A percentile compares a stretch with the other conserved stretches of the same genome.
Conservation (phyloP, 305 asterid genomes). For the Fraxinus paxiana region DNA sequence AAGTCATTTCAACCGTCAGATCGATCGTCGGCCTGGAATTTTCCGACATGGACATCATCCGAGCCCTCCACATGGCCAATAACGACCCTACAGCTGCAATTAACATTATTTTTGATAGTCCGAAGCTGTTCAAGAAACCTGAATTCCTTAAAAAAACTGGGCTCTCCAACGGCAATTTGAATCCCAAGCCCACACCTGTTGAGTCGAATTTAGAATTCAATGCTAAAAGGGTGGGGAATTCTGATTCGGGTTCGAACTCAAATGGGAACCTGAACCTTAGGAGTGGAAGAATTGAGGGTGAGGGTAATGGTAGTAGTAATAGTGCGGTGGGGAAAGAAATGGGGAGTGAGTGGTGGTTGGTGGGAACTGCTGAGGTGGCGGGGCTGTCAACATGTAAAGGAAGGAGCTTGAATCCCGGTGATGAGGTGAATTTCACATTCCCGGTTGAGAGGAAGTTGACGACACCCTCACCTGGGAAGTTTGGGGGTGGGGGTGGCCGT, state of each 20-base stretch:
- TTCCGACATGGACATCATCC: conserved; percentile 78
- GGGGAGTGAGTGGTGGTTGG: conserved; percentile 87
- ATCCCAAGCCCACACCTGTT: conserved; percentile 21
- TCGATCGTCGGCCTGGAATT: conserved; percentile 69
- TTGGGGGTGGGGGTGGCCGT: conserved; percentile 68
- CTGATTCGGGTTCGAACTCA: conserved; percentile 22
- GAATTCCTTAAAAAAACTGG: conserved; percentile 33
- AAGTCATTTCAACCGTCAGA: conserved; percentile 63
- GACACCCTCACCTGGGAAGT: conserved; percentile 57
- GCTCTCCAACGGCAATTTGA: conserved; percentile 25
- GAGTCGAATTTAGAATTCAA: conserved; percentile 18
- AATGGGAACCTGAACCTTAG: conserved; percentile 19
- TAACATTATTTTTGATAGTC: conserved; percentile 78
- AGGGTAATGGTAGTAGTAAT: conserved; percentile 22
- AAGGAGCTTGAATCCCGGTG: conserved; percentile 62
- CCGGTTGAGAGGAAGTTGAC: conserved; percentile 57
- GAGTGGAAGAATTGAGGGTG: conserved; percentile 28
- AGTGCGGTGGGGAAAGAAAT: conserved; percentile 28
- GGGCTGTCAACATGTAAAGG: conserved; percentile 94
- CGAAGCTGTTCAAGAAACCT: conserved; percentile 43
- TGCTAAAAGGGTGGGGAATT: conserved; percentile 16
- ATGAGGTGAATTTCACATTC: conserved; percentile 62
- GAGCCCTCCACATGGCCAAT: conserved; percentile 95
- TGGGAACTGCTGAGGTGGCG: conserved; percentile 60
- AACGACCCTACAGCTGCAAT: conserved; percentile 90